Base-by-base conservation (phyloP, 768 basidiomycete species). In the Amanita subjunquillea region DNA sequence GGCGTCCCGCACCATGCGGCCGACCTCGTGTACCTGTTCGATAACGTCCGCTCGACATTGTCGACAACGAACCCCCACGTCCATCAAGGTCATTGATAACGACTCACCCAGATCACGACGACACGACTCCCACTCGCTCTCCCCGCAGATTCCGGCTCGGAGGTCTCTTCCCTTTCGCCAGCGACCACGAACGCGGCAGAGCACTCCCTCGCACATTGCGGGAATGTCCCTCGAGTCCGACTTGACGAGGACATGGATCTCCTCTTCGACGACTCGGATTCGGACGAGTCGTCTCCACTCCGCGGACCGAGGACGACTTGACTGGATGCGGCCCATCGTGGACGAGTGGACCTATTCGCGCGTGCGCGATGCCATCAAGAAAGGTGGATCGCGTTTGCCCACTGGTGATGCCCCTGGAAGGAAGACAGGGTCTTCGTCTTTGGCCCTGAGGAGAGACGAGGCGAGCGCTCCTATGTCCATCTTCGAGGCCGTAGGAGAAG, bases 361-460 rank as follows among this genome's bases (percentile, higher is more conserved):
- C 40, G 82, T 90, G 46, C 75, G 85, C 15, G 80, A 87, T 54
- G 72, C 81, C 37, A 77, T 90, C 87, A 89, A 63, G 76, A 79
- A 56, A 74, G 78, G 39, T 90, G 87, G 87, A 75, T 89, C 22
- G 62, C 80, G 20, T 90, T 90, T 52, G 85, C 87, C 5, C 64
- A 86, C 62, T n/a, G 86, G 85, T 4, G 80, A 85, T 62, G 75
- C 70, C 3, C 87, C 6, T 90, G 87, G 86, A 69, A 68, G 53
- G 77, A 75, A 54, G 77, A 80, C 54, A 84, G 79, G 65, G 76
- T 87, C 44, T 88, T 76, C 63, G 85, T 90, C 17, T 87, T 90
- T 57, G 87, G 87, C 3, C 87, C 87, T 0, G 87, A 89, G 62
- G 87, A 50, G 87, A 90, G 67, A 79, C 78, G 0, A n/a, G 87